A percentile compares a stretch with the other conserved stretches of the same genome.
Conservation (phyloP, 208 protist species). For the Acanthamoeba triangularis region DNA sequence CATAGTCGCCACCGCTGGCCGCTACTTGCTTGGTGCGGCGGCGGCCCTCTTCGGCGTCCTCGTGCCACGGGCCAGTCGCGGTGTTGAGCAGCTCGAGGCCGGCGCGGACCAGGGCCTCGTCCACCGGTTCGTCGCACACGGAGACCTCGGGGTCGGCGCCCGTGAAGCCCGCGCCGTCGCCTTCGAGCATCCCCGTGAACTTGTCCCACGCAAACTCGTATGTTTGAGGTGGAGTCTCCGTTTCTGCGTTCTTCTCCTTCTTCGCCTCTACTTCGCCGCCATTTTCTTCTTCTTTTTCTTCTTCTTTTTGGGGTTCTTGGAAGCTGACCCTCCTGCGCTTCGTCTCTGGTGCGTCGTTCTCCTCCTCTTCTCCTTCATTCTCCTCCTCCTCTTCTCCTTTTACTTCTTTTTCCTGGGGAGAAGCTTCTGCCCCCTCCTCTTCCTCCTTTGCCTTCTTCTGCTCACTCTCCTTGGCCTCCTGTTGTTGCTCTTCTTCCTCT, state of each 20-base stretch:
- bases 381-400: background rate
- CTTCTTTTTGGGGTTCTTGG: too few species aligned
- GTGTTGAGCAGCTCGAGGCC: background rate
- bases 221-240: too few species aligned
- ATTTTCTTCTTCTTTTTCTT: too few species aligned
- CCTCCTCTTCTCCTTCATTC: background rate
- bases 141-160: background rate
- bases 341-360: background rate
- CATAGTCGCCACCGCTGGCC: too few species aligned
- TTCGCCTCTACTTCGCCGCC: too few species aligned
- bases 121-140: background rate
- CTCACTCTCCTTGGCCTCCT: too few species aligned
- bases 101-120: background rate
- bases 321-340: background rate
- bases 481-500: too few species aligned
- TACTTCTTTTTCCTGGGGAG: background rate
- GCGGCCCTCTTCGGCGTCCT: background rate
- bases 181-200: background rate
- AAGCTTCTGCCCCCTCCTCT: background rate
- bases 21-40: background rate
- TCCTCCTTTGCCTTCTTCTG: too few species aligned
- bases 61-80: background rate
- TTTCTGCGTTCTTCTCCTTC: background rate
- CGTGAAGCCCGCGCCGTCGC: background rate
- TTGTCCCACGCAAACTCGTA: background rate